Conservation (phyloP, 345 rosid genomes). For the Angophora floribunda region DNA sequence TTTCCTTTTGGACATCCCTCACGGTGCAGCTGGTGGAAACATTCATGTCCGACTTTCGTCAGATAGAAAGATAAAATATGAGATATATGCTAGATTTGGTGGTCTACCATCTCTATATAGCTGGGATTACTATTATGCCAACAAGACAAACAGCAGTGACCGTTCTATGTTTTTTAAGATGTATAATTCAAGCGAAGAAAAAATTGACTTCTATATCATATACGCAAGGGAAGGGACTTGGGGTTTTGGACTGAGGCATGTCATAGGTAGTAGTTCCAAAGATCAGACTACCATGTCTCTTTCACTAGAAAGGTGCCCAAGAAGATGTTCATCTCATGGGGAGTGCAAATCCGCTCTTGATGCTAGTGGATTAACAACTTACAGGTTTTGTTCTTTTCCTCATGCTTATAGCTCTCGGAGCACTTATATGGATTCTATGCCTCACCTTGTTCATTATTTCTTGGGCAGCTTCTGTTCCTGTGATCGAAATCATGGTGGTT, state of each 20-base stretch:
- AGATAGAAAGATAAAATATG: conserved; percentile 39
- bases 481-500: conserved; percentile 89
- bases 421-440: not conserved
- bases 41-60: conserved; percentile 61
- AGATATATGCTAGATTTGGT: conserved; percentile 70
- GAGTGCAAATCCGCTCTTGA: conserved; percentile 64
- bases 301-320: conserved; percentile 89
- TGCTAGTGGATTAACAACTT: conserved; percentile 85
- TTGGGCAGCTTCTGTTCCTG: conserved; percentile 71
- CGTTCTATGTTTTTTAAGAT: conserved; percentile 55
- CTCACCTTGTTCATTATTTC: not conserved
- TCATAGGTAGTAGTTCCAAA: conserved; percentile 10
- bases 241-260: conserved; percentile 65
- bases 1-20: conserved; percentile 66
- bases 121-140: conserved; percentile 80
- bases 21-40: conserved; percentile 89
- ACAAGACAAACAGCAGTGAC: conserved; percentile 45
- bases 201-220: conserved; percentile 76
- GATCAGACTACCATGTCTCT: conserved; percentile 55
- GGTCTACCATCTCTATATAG: conserved; percentile 59
- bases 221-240: conserved; percentile 89
- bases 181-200: conserved; percentile 65
- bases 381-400: conserved; percentile 37
- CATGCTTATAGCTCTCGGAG: not conserved
- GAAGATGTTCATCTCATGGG: conserved; percentile 80